A percentile compares a stretch with the other conserved stretches of the same genome.
These are phyloP conservation scores for Monosporascus sp. DNA, from an alignment of 2,329 filamentous ascomycete genomes.

Conservation along the genomic window DNA sequence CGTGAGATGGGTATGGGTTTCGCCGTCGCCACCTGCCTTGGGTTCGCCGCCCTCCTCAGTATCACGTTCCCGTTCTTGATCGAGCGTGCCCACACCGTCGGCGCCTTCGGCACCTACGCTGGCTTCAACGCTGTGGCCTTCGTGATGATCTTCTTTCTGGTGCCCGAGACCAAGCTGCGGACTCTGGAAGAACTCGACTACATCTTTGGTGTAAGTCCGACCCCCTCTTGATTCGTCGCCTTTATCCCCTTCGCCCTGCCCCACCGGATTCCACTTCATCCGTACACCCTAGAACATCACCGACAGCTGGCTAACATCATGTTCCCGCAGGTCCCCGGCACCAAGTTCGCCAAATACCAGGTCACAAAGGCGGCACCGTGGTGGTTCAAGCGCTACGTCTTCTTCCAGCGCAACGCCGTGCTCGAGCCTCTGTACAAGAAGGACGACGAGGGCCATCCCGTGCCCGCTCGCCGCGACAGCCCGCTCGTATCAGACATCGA, in stretches of 20 bases:
- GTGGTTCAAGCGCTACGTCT: slow-evolving; percentile 30
- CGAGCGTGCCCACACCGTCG: slow-evolving; percentile 34
- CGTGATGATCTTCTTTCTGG: slow-evolving; percentile 41
- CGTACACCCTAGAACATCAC: not conserved
- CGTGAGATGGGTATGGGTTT: slow-evolving; percentile 68
- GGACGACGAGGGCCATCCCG: slow-evolving; percentile 14
- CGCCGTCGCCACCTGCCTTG: slow-evolving; percentile 60
- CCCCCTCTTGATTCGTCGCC: not conserved
- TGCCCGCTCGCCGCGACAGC: not conserved
- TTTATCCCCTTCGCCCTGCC: too few species aligned
- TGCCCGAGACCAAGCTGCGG: slow-evolving; percentile 46
- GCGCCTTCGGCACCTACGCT: slow-evolving; percentile 42
- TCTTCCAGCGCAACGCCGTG: slow-evolving; percentile 24
- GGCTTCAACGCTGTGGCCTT: slow-evolving; percentile 41
- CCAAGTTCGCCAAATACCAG: slow-evolving; percentile 36
- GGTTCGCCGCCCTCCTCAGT: slow-evolving; percentile 54
- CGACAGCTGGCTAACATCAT: not conserved
- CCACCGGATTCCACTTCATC: not conserved
- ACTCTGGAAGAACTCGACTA: slow-evolving; percentile 47
- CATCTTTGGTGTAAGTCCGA: slow-evolving; percentile 31
- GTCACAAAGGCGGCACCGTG: slow-evolving; percentile 30
- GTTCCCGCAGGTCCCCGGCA: slow-evolving; percentile 23
- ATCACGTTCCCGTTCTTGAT: slow-evolving; percentile 59
- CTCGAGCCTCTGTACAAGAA: slow-evolving; percentile 25
- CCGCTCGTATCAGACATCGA: not conserved